Base-by-base conservation (phyloP, 352 stramenopile genomes). In the Pilasporangium apinafurcum region DNA sequence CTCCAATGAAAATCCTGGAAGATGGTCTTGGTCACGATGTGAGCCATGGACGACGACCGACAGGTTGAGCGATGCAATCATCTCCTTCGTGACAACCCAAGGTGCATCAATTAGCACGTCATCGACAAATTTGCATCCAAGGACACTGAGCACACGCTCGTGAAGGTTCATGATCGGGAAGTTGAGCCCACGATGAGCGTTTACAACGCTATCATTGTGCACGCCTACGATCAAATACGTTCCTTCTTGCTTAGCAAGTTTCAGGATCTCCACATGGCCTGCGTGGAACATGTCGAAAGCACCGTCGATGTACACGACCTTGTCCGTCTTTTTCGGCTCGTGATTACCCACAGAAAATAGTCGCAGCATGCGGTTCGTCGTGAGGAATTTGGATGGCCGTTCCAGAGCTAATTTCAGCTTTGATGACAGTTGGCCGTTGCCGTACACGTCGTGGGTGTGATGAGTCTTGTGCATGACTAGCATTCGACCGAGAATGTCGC, bases 221-320 rank as follows among this genome's bases (percentile, higher is more conserved):
- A 98, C 83, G 28, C 95, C 96, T 22, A 98, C 96, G 48, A 98
- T 96, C 5, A 99, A 51, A 65, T 98, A 98, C 64, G 96, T 86
- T 37, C 95, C 93, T 36, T 95, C 62, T 53, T 88, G 57, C 48
- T 95, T 96, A 7, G 92, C 91, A 12, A 82, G 72, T 73, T 98
- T 95, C 26, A 99, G 61, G 42, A 98, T 95, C 49, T 95, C 83
- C 13, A 99, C 92, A 64, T 99, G 96, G 40, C 96, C 96, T 14
- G 91, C 86, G 68, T 99, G 96, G 75, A 99, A 99, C 87, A 99
- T 97, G 68, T 99, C 96, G 68, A 95, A 99, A 17, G 88, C 83
- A 40, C 96, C 96, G 68, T 98, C 94, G 48, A 99, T 97, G 70
- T 99, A 99, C 54, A 99, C 93, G 21, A 99, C 77, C 34, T 73